phyloP scores from a whole-genome alignment of 192 early-diverging fungal species.

The Linderina pennispora region DNA sequence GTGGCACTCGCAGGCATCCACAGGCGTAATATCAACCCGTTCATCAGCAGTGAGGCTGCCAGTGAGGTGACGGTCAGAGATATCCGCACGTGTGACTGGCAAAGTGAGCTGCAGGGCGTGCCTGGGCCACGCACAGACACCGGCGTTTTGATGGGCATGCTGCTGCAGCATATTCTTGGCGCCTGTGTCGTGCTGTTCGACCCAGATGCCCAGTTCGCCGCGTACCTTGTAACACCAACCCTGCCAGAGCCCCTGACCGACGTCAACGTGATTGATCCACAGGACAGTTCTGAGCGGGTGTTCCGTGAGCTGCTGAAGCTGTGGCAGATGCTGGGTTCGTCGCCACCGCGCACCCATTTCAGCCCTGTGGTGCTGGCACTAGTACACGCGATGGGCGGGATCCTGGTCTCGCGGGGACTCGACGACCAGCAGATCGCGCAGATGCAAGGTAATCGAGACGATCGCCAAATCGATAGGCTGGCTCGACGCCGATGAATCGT shows the following conservation, averaged over 20 bases:
- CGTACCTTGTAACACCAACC: constrained; percentile 2
- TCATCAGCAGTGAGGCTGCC: constrained; percentile 1
- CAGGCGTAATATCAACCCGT: constrained; percentile 3
- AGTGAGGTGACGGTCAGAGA: constrained; percentile 2
- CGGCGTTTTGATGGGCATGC: background rate
- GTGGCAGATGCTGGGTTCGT: constrained; percentile 14
- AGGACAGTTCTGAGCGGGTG: constrained; percentile 4
- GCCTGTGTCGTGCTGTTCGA: constrained; percentile 15
- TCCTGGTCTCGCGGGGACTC: constrained; percentile 10
- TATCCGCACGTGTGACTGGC: constrained; percentile 20
- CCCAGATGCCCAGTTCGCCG: constrained; percentile 10
- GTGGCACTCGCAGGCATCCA: constrained; percentile 10
- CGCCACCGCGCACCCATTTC: constrained; percentile 8
- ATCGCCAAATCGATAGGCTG: constrained; percentile 8
- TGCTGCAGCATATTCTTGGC: constrained; percentile 11
- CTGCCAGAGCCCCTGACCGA: constrained; percentile 1
- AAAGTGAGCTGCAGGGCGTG: background rate
- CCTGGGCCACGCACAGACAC: background rate
- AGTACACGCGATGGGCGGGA: constrained; percentile 9
- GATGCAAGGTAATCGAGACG: background rate
- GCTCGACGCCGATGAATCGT: constrained; percentile 28
- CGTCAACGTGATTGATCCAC: constrained; percentile 9
- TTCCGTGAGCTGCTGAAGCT: constrained; percentile 7
- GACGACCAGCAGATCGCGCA: constrained; percentile 4
- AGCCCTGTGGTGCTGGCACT: constrained; percentile 12